Conservation (phyloP, 805 yeast genomes). For the Ascoidea asiatica region DNA sequence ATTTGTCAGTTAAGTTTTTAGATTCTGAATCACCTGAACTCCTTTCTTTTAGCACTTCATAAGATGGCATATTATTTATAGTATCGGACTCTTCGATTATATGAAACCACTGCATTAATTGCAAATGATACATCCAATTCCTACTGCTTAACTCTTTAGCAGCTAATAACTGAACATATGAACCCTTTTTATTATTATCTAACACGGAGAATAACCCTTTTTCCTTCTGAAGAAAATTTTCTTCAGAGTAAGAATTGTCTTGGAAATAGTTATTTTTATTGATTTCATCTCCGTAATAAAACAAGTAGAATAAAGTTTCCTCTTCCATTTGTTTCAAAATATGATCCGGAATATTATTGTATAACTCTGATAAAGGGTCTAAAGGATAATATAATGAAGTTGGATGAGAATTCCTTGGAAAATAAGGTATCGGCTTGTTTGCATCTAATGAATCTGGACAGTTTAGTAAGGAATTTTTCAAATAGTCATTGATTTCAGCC, state of each 20-base stretch:
- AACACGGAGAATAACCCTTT: constrained; percentile 3
- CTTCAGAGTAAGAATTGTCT: not conserved
- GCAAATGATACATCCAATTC: constrained; percentile 65
- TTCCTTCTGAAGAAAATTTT: not conserved
- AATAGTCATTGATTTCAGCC: constrained; percentile 36
- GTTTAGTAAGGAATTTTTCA: constrained; percentile 70
- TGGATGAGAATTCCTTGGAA: constrained; percentile 77
- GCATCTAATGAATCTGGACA: constrained; percentile 93
- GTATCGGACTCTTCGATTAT: constrained; percentile 40
- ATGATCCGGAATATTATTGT: constrained; percentile 33
- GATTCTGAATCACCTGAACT: constrained; percentile 7
- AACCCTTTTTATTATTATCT: constrained; percentile 30
- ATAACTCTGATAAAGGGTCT: constrained; percentile 38
- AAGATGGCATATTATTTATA: constrained; percentile 15
- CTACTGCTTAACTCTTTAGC: constrained; percentile 61
- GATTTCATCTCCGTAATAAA: constrained; percentile 46
- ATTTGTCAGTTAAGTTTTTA: constrained; percentile 25
- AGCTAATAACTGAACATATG: constrained; percentile 60
- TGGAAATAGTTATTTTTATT: constrained; percentile 14
- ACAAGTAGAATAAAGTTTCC: constrained; percentile 84
- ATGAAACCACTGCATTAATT: constrained; percentile 70
- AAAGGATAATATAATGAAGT: constrained; percentile 78
- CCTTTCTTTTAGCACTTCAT: too few species aligned
- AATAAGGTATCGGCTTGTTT: constrained; percentile 57
- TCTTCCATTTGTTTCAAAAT: constrained; percentile 61